phyloP scores from a whole-genome alignment of 495 filamentous ascomycete species.

The Xylaria scruposa region DNA sequence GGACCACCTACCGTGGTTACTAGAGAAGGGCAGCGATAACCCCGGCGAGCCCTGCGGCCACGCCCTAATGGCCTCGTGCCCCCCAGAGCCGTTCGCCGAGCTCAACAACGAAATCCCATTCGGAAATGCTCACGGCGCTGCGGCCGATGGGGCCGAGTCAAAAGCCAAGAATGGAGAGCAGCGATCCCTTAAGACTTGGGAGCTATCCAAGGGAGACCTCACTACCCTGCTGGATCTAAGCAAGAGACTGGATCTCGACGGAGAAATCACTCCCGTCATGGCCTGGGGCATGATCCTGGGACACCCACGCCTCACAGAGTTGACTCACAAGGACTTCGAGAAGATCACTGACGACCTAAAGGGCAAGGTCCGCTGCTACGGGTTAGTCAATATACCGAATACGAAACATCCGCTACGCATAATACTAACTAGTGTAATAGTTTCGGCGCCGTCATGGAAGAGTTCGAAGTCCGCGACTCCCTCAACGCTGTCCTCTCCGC shows the following conservation, averaged over 20 bases:
- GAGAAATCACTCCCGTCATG: conserved; percentile 97
- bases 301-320: conserved; percentile 68
- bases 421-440: conserved; percentile 50
- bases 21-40: conserved; percentile 63
- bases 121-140: conserved; percentile 43
- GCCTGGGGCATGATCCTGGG: conserved; percentile 82
- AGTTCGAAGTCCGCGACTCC: conserved; percentile 90
- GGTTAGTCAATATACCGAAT: conserved; percentile 62
- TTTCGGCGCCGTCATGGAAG: conserved; percentile 85
- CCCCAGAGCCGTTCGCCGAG: conserved; percentile 64
- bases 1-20: conserved; percentile 84
- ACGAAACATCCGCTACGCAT: not conserved
- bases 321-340: conserved; percentile 74
- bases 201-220: conserved; percentile 76
- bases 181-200: conserved; percentile 64
- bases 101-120: conserved; percentile 58
- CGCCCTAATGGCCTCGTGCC: conserved; percentile 88
- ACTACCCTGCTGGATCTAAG: conserved; percentile 83
- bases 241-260: conserved; percentile 81
- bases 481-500: conserved; percentile 73
- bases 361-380: conserved; percentile 89
- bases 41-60: conserved; percentile 71
- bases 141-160: conserved; percentile 34
- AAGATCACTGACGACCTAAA: conserved; percentile 73
- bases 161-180: conserved; percentile 45